Evolutionary conservation across 495 filamentous ascomycete species (phyloP), one percentile per base, ranked within the genome.

Genomic region (Melanomma pulvis-pyrius): DNA sequence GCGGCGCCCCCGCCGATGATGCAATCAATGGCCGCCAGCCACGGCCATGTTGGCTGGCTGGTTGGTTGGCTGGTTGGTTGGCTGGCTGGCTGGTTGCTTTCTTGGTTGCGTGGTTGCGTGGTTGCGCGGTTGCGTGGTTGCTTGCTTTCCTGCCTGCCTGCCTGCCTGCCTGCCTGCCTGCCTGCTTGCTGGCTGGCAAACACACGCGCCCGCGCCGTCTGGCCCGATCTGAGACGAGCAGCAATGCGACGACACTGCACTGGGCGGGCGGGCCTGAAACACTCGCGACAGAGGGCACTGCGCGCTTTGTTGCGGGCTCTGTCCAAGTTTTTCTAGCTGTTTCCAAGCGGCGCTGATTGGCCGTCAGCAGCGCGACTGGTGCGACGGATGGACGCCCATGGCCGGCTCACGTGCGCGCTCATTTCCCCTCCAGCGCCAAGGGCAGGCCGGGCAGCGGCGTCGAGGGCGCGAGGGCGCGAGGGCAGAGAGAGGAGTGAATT

Each of bases 311-410:
- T 15, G 49, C 48, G 41, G 55, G 22, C 30, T 32, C 1, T 9
- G 13, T 60, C 55, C 58, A 55, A 44, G 49, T 46, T 48, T 61
- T 64, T 69, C 67, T 60, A 69, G 60, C 67, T 65, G 49, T 53
- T 69, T 69, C 67, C 49, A 65, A n/a, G 6, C 22, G 2, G 17
- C 34, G 13, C 21, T 61, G 67, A 69, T 69, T 69, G 67, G 67
- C 54, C 29, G 58, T 51, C 50, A 62, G 28, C 63, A 59, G 51
- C 47, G 59, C 53, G 62, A 59, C 62, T 5, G 62, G 28, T 26
- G 52, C 7, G 46, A 39, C 32, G 29, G 52, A 57, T 13, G 29
- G 36, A 21, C 21, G 47, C 4, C 19, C 21, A 49, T 47, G 36
- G 63, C 12, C 30, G 5, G 30, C 30, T 34, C 30, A 34, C 30